Base-by-base conservation (phyloP, 2,329 filamentous ascomycete species). In the Emmonsia crescens region DNA sequence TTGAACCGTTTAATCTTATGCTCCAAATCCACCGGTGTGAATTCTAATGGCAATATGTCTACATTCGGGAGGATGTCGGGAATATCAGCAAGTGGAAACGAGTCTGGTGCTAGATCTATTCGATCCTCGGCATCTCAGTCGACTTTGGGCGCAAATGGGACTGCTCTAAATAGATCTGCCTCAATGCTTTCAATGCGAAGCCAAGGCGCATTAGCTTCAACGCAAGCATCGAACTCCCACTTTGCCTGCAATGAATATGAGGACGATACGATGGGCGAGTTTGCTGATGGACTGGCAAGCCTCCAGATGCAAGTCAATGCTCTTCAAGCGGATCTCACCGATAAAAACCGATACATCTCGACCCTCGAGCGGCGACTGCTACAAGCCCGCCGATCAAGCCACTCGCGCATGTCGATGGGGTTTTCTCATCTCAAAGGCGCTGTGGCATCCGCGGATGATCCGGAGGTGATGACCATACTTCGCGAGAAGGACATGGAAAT, bases 331-430 rank as follows among this genome's bases (percentile, higher is more conserved):
- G 94, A 99, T 73, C 82, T 99, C 55, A 85, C 84, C n/a, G 94
- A 99, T 76, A 96, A 96, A 78, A 97, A 94, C 68, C 88, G 94
- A 38, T 99, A 99, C 74, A 97, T 97, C 68, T 83, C 89, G 33
- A 97, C 94, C 0, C 77, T 99, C 14, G 94, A 99, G 77, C 95
- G 95, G 75, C 85, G 94, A 31, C 79, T 99, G 1, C 80, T 97
- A 40, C 94, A 99, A 71, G 94, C 94, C 44, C 83, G 94, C 48
- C 83, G 93, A 56, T 91, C 91, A 0, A 96, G 92, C 75, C 91
- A 96, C 60, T 93, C 91, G 8, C 86, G 93, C 21, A 85, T 93
- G 12, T 96, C 91, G 5, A 84, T 89, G 63, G 88, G 88, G 0
- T 83, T 92, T 64, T 81, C 80, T 60, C 80, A 65, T 57, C 80